A percentile compares a stretch with the other conserved stretches of the same genome.
phyloP scores from a whole-genome alignment of 768 basidiomycete genomes.

The Rhizopogon roseolus region DNA sequence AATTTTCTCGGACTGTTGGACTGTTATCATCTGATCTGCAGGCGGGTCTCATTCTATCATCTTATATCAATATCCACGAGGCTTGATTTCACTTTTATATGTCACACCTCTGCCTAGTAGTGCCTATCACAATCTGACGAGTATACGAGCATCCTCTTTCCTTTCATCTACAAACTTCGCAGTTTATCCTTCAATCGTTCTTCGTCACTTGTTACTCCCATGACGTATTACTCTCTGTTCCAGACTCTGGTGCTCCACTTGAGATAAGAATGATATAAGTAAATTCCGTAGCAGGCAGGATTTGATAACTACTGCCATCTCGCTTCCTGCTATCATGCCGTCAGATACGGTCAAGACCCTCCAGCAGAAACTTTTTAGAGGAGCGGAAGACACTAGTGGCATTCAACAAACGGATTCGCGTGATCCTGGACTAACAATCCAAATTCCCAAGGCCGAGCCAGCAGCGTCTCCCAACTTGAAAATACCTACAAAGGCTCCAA shows the following conservation, averaged over 20 bases:
- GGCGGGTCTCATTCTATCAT: conserved; percentile 19
- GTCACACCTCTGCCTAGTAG: background rate
- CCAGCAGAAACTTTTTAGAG: conserved; percentile 70
- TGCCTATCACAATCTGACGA: too few species aligned
- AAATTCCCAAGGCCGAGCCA: conserved; percentile 55
- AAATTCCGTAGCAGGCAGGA: background rate
- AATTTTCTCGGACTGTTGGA: conserved; percentile 12
- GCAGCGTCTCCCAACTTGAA: conserved; percentile 16
- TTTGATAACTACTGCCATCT: conserved; percentile 1
- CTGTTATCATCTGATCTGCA: conserved; percentile 21
- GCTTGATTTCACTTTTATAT: conserved; percentile 4
- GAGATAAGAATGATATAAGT: conserved; percentile 6
- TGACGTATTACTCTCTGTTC: too few species aligned
- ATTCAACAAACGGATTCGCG: conserved; percentile 18
- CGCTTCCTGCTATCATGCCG: conserved; percentile 29
- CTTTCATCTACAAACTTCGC: background rate
- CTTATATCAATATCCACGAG: conserved; percentile 5
- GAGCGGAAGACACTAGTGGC: conserved; percentile 22
- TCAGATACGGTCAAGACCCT: conserved; percentile 53
- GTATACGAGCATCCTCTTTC: too few species aligned
- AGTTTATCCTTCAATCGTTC: too few species aligned
- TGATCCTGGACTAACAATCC: conserved; percentile 50
- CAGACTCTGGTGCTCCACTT: too few species aligned
- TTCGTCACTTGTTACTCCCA: too few species aligned
- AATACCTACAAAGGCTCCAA: conserved; percentile 43